These are phyloP conservation scores for Colletotrichum sp. DNA, from an alignment of 2,329 filamentous ascomycete genomes.

Conservation along the genomic window DNA sequence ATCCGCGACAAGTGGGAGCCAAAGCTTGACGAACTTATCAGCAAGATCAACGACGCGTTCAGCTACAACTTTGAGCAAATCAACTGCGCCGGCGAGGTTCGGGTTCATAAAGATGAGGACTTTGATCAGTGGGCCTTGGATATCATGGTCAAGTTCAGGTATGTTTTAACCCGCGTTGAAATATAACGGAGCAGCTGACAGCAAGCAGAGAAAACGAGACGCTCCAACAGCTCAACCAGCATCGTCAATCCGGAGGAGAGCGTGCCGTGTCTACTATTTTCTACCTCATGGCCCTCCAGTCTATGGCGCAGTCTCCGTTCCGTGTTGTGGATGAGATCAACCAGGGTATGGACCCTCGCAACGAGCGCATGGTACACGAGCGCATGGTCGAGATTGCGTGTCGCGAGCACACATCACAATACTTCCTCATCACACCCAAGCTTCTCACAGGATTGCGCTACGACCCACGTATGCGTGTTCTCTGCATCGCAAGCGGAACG, in stretches of 20 bases:
- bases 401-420: constrained; percentile 78
- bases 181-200: background rate
- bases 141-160: constrained; percentile 95
- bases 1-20: constrained; percentile 84
- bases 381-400: constrained; percentile 99
- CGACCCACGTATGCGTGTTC: constrained; percentile 87
- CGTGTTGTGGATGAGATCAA: constrained; percentile 99
- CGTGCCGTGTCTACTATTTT: constrained; percentile 97
- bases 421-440: constrained; percentile 98
- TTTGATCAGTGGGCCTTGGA: constrained; percentile 95
- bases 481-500: constrained; percentile 93
- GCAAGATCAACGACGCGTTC: constrained; percentile 88
- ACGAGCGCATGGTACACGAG: constrained; percentile 97
- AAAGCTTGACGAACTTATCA: constrained; percentile 76
- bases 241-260: constrained; percentile 95
- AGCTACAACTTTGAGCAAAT: constrained; percentile 93
- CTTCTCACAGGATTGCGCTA: constrained; percentile 85
- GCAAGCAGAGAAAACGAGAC: constrained; percentile 74
- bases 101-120: constrained; percentile 86
- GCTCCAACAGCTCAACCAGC: constrained; percentile 84
- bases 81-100: constrained; percentile 90
- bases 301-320: constrained; percentile 92
- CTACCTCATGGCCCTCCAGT: constrained; percentile 97
- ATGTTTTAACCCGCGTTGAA: constrained; percentile 35
- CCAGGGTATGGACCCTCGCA: constrained; percentile 98